Evolutionary conservation across 2,329 filamentous ascomycete genomes (phyloP).

Genomic region (Alternaria ventricosa): DNA sequence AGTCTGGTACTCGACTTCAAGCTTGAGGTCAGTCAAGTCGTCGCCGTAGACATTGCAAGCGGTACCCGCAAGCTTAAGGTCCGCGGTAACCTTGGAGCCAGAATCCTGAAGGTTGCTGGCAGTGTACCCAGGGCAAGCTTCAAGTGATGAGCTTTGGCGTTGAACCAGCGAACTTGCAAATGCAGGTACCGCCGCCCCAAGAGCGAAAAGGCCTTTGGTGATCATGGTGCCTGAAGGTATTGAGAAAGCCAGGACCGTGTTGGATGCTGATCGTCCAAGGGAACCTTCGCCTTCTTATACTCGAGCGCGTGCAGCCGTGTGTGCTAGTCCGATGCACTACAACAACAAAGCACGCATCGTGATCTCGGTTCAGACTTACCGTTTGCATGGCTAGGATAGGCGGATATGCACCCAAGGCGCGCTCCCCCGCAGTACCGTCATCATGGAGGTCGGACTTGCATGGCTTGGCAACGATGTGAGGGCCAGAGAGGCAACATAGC

Average conservation of each 20-base stretch:
- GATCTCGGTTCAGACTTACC: constrained; percentile 7
- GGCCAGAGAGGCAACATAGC: constrained; percentile 16
- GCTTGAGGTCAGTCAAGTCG: constrained; percentile 61
- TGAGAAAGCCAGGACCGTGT: constrained; percentile 4
- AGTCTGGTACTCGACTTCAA: constrained; percentile 67
- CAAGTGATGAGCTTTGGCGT: constrained; percentile 29
- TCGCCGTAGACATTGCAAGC: constrained; percentile 67
- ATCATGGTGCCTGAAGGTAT: constrained; percentile 28
- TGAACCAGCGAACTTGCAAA: constrained; percentile 21
- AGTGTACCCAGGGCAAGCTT: constrained; percentile 69
- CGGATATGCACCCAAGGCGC: constrained; percentile 20
- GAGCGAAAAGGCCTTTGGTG: constrained; percentile 28
- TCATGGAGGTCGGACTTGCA: constrained; percentile 7
- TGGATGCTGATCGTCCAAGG: constrained; percentile 5
- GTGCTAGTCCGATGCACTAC: not conserved
- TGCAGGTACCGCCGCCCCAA: constrained; percentile 28
- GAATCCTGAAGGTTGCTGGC: constrained; percentile 65
- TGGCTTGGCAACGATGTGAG: constrained; percentile 23
- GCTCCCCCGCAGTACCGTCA: constrained; percentile 29
- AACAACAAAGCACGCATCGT: constrained; percentile 2
- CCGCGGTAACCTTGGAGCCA: constrained; percentile 66
- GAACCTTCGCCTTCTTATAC: constrained; percentile 15
- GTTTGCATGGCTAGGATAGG: constrained; percentile 13
- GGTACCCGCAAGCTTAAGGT: constrained; percentile 70
- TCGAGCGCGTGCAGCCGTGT: not conserved